Evolutionary conservation across 106 monocot species (phyloP), one percentile per base, ranked within the genome.

Genomic region (Alisma plantagoaquatica): DNA sequence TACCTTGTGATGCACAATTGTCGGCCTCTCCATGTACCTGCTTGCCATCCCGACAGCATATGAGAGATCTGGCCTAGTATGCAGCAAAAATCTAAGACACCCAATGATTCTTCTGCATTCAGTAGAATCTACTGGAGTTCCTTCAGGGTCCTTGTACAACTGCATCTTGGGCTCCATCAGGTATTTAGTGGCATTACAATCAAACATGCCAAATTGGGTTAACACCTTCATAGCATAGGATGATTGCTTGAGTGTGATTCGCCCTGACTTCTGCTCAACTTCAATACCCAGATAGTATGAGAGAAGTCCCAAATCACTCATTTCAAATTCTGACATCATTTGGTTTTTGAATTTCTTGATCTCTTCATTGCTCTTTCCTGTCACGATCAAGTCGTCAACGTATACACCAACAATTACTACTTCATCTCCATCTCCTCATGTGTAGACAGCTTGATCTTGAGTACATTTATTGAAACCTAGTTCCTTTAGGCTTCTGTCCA

Each of bases 21-120:
- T 38, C 35, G 35, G 51, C 4, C 5, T 11, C 19, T 51, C 51
- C 51, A 23, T 51, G 27, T 51, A 27, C 51, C n/a, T 51, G 25
- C 19, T 51, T 9, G 25, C 12, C 19, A 23, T n/a, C n/a, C n/a
- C n/a, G n/a, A n/a, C n/a, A n/a, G n/a, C n/a, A n/a, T n/a, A n/a
- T n/a, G n/a, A n/a, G n/a, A n/a, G n/a, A n/a, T n/a, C n/a, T n/a
- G n/a, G n/a, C n/a, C n/a, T n/a, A n/a, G n/a, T n/a, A n/a, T n/a
- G n/a, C n/a, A n/a, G n/a, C n/a, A n/a, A 51, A 24, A 2, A 9
- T 26, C 25, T 51, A 3, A 51, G 51, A 21, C 51, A 23, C 5
- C 51, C 15, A 14, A 51, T 51, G 19, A 51, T 51, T 10, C 51
- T 51, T 51, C 51, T 51, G 19, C 12, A 51, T 8, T 23, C 5